Evolutionary conservation across 495 filamentous ascomycete genomes (phyloP).

Genomic region (Tuber aestivum): DNA sequence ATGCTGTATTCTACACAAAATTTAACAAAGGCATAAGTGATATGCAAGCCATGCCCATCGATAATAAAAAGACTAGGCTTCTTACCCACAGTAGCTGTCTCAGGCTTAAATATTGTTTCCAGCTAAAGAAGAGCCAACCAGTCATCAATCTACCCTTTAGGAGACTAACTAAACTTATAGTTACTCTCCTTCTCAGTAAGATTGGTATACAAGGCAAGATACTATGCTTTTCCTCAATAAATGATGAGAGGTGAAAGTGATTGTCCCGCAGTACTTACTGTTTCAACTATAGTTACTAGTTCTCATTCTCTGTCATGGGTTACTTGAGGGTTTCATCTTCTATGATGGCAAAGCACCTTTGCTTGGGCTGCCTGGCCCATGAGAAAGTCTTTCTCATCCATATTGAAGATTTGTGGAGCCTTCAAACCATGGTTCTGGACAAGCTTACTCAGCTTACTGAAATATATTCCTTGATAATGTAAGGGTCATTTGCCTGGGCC

Average conservation of each 20-base stretch:
- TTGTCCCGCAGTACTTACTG: constrained; percentile 9
- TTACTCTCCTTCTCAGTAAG: constrained; percentile 7
- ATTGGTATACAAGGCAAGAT: constrained; percentile 4
- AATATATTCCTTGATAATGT: constrained; percentile 2
- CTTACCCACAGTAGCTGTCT: constrained; percentile 9
- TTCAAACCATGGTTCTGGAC: not conserved
- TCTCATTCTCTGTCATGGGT: constrained; percentile 13
- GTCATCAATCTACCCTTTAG: constrained; percentile 38
- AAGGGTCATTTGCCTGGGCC: constrained; percentile 9
- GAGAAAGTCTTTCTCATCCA: constrained; percentile 14
- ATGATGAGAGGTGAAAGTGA: constrained; percentile 8
- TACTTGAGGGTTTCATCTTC: not conserved
- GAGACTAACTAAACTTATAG: constrained; percentile 17
- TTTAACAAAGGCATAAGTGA: constrained; percentile 9
- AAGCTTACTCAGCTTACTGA: not conserved
- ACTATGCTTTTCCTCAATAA: constrained; percentile 8
- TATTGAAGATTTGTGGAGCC: constrained; percentile 9
- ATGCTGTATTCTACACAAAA: constrained; percentile 19
- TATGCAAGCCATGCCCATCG: constrained; percentile 13
- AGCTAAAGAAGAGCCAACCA: constrained; percentile 32
- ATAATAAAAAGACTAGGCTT: constrained; percentile 12
- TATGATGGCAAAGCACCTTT: not conserved
- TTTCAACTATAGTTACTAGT: constrained; percentile 13
- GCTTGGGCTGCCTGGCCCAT: constrained; percentile 1
- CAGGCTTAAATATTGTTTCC: constrained; percentile 31